Evolutionary conservation across 2,329 filamentous ascomycete genomes (phyloP).

Genomic region (Zarea fungicola): DNA sequence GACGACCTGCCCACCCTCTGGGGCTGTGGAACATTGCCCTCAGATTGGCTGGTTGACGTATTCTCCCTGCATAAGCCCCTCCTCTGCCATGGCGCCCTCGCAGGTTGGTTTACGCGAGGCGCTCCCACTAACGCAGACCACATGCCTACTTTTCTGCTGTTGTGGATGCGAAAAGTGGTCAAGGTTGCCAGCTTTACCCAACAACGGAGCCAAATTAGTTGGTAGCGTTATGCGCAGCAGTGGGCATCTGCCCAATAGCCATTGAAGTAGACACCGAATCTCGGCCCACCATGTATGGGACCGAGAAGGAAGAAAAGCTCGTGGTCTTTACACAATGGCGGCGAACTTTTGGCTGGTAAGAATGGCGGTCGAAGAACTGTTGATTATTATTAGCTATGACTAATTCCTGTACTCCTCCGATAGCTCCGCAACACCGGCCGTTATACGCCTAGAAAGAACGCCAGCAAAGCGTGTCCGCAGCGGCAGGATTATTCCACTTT

Average conservation of each 20-base stretch:
- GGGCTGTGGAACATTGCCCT: constrained; percentile 6
- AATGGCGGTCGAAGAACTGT: constrained; percentile 2
- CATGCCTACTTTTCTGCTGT: background rate
- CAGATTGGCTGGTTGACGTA: background rate
- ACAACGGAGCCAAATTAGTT: no score
- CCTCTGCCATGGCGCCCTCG: background rate
- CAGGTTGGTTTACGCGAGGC: background rate
- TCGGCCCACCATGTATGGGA: background rate
- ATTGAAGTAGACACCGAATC: background rate
- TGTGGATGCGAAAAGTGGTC: background rate
- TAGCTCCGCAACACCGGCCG: constrained; percentile 6
- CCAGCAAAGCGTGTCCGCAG: background rate
- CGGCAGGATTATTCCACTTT: constrained; percentile 2
- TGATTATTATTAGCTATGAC: no score
- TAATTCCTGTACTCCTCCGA: constrained; percentile 4
- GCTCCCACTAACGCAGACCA: background rate
- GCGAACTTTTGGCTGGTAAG: background rate
- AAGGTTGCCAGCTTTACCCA: background rate
- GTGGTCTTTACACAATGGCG: background rate
- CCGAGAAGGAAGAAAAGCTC: background rate
- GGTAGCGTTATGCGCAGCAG: constrained; percentile 4
- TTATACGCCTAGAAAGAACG: background rate
- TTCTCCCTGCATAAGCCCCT: constrained; percentile 9
- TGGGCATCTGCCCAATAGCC: background rate
- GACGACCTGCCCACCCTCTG: background rate